A percentile compares a stretch with the other conserved stretches of the same genome.
These are phyloP conservation scores for Solanum acaule DNA, from an alignment of 257 asterid species.

Conservation along the genomic window DNA sequence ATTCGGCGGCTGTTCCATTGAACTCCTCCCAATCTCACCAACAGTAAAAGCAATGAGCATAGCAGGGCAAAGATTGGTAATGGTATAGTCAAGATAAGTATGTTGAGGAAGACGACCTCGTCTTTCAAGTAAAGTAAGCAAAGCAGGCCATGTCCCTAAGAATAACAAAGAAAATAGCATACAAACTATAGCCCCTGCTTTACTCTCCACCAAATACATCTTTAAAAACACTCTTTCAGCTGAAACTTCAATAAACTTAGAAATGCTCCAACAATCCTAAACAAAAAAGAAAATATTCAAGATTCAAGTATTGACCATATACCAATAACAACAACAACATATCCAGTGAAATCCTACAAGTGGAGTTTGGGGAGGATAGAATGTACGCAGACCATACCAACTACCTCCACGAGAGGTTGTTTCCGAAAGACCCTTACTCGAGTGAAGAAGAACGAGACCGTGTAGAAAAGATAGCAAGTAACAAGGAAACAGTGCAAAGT, in stretches of 20 bases:
- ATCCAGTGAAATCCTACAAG: background rate
- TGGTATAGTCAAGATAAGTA: constrained; percentile 81
- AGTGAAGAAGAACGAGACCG: background rate
- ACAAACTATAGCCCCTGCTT: constrained; percentile 87
- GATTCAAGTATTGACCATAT: background rate
- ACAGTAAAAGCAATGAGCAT: constrained; percentile 73
- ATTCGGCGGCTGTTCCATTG: constrained; percentile 58
- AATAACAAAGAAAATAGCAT: constrained; percentile 63
- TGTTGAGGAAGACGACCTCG: constrained; percentile 97
- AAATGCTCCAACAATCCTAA: constrained; percentile 26
- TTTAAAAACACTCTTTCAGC: constrained; percentile 18
- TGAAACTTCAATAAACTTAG: constrained; percentile 10
- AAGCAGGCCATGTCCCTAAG: constrained; percentile 97
- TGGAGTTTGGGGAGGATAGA: too few species aligned
- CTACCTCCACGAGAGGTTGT: background rate
- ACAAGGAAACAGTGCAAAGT: too few species aligned
- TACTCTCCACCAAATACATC: constrained; percentile 88
- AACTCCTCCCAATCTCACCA: constrained; percentile 59
- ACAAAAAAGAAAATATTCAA: background rate
- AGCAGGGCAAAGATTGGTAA: constrained; percentile 83
- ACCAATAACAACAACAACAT: too few species aligned
- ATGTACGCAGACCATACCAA: background rate
- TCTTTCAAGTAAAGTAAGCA: constrained; percentile 73
- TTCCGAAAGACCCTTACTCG: too few species aligned
- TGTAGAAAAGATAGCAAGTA: background rate